Evolutionary conservation across 2,329 filamentous ascomycete species (phyloP).

Genomic region (Fusarium palustre): DNA sequence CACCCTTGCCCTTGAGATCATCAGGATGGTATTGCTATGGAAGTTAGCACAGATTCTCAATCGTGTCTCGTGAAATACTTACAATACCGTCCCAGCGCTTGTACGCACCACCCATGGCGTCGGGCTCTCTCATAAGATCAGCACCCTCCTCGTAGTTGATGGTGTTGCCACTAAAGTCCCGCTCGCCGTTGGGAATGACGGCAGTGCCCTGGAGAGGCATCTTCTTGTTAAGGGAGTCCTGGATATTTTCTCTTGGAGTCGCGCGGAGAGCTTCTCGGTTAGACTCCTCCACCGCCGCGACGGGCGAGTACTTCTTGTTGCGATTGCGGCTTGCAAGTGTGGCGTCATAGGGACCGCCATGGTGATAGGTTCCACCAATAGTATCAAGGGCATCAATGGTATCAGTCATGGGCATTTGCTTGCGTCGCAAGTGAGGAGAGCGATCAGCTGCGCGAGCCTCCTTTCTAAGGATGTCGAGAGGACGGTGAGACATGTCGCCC

Average conservation of each 20-base stretch:
- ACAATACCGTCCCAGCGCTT: constrained; percentile 80
- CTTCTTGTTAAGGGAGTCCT: constrained; percentile 78
- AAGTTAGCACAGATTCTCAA: constrained; percentile 17
- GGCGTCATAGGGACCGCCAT: constrained; percentile 91
- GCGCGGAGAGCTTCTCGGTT: constrained; percentile 84
- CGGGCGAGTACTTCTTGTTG: constrained; percentile 71
- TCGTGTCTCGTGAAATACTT: constrained; percentile 53
- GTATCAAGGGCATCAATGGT: constrained; percentile 84
- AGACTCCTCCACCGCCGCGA: constrained; percentile 78
- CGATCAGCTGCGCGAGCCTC: constrained; percentile 75
- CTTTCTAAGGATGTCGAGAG: constrained; percentile 73
- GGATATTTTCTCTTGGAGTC: constrained; percentile 81
- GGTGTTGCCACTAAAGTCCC: constrained; percentile 74
- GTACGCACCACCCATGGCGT: constrained; percentile 78
- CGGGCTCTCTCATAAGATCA: constrained; percentile 82
- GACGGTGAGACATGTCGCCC: constrained; percentile 73
- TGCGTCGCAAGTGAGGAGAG: constrained; percentile 73
- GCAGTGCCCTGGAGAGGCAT: constrained; percentile 86
- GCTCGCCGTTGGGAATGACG: constrained; percentile 76
- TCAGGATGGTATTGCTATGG: constrained; percentile 74
- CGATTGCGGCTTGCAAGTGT: constrained; percentile 79
- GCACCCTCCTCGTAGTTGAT: constrained; percentile 88
- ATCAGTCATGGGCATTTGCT: constrained; percentile 76
- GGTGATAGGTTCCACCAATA: constrained; percentile 79
- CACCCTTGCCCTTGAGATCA: constrained; percentile 85